Base-by-base conservation (phyloP, 2,329 filamentous ascomycete genomes). In the Colletotrichum sp. region DNA sequence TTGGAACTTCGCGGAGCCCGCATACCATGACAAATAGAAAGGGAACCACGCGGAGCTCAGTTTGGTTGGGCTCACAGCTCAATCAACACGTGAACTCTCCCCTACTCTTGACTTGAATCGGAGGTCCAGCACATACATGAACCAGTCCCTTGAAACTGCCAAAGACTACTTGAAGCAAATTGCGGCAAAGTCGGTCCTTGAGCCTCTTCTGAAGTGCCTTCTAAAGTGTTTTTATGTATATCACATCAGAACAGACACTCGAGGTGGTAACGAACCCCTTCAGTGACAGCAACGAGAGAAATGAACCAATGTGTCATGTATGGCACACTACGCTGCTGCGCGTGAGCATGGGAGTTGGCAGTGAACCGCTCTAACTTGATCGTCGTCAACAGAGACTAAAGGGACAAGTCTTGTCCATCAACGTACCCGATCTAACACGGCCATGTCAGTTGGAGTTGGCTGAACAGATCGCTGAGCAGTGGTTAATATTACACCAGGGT, bases 261-360 rank as follows among this genome's bases (percentile, higher is more conserved):
- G 12, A 21, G 43, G 7, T 4, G n/a, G 12, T 21, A 4, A 21
- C 6, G 43, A 21, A 3, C 2, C 6, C 10, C 43, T 34, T 34
- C 13, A 2, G 43, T 48, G 43, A 9, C 43, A 21, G 43, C 43
- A 48, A 21, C 10, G 10, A 52, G n/a, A 13, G 43, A 1, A 7
- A 21, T 21, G 0, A 24, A 3, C n/a, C n/a, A 3, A 18, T 3
- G 1, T 5, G 0, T 39, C 15, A 43, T 21, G 43, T 7, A 4
- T 21, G 43, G 4, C n/a, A 13, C 10, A 21, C 4, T 3, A 5
- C n/a, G 2, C 12, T 52, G n/a, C 10, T 52, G 10, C n/a, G 3
- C 12, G n/a, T 13, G 43, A 24, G n/a, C 2, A 21, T 52, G n/a
- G 0, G 1, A 52, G n/a, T 52, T 21, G 43, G n/a, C 6, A 2